Conservation (phyloP, 1,284 basidiomycete species). For the Phenoliferia sp. region DNA sequence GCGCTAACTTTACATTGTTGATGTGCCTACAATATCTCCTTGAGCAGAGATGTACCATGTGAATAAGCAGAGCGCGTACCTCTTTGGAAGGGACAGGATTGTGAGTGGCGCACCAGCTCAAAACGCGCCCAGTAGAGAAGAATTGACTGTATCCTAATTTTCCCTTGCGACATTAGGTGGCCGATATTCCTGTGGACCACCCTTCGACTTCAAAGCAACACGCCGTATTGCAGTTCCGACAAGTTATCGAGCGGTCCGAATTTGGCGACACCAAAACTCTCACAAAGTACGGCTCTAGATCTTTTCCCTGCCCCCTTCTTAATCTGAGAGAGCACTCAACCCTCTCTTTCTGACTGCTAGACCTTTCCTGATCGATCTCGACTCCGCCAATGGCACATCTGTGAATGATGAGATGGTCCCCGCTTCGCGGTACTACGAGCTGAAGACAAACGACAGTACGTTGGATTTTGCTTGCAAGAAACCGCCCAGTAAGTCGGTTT, state of each 20-base stretch:
- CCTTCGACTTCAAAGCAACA: constrained; percentile 98
- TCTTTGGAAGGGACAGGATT: constrained; percentile 81
- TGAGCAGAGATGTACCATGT: constrained; percentile 77
- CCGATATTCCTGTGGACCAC: constrained; percentile 87
- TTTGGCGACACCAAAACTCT: constrained; percentile 69
- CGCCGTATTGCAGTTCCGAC: constrained; percentile 90
- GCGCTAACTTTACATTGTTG: no score
- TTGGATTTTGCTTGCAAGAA: background rate
- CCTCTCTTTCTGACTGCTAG: constrained; percentile 45
- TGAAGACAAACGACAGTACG: constrained; percentile 79
- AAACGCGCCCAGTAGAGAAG: background rate
- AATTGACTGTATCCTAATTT: background rate
- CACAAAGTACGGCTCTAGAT: constrained; percentile 61
- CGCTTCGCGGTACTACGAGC: constrained; percentile 81
- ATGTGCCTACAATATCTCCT: no score
- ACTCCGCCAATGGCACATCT: constrained; percentile 89
- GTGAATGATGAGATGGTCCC: constrained; percentile 87
- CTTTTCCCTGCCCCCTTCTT: background rate
- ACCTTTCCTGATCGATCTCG: constrained; percentile 92
- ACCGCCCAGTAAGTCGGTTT: no score
- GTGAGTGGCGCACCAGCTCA: constrained; percentile 47
- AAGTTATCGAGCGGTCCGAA: constrained; percentile 79
- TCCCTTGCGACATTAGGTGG: constrained; percentile 44
- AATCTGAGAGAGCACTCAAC: background rate
- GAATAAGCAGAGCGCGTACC: constrained; percentile 86